Evolutionary conservation across 108 stramenopile genomes (phyloP).

Genomic region (Nitzschia palea): DNA sequence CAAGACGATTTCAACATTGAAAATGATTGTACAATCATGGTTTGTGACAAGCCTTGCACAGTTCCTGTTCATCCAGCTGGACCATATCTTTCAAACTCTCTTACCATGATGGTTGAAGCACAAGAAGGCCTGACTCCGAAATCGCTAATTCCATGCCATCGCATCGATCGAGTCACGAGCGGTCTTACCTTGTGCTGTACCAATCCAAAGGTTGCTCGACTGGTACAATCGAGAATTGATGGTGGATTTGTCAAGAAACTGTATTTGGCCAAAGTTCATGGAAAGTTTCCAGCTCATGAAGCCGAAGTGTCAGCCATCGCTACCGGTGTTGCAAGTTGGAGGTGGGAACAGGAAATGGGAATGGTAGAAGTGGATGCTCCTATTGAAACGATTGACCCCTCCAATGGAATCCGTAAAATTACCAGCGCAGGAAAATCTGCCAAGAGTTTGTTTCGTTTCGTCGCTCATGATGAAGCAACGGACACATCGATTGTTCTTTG

Average conservation of each 20-base stretch:
- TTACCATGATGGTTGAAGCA: conserved; percentile 77
- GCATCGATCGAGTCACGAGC: conserved; percentile 80
- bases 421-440: conserved; percentile 62
- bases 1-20: conserved; percentile 23
- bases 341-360: conserved; percentile 11
- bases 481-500: conserved; percentile 68
- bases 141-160: conserved; percentile 74
- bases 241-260: conserved; percentile 52
- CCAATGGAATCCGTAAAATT: conserved; percentile 61
- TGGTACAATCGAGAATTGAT: conserved; percentile 57
- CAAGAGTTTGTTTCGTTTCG: conserved; percentile 60
- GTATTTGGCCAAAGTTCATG: conserved; percentile 74
- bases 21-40: conserved; percentile 34
- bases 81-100: conserved; percentile 73
- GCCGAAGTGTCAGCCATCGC: background rate
- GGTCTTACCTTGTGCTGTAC: conserved; percentile 73
- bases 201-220: conserved; percentile 46
- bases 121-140: conserved; percentile 61
- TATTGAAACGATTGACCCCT: conserved; percentile 58
- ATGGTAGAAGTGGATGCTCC: conserved; percentile 65
- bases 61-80: conserved; percentile 85
- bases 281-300: conserved; percentile 39
- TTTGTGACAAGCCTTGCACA: conserved; percentile 77
- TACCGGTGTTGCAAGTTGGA: conserved; percentile 22
- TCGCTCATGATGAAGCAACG: conserved; percentile 47